Base-by-base conservation (phyloP, 1,284 basidiomycete species). In the Cryptococcus wingfieldii region DNA sequence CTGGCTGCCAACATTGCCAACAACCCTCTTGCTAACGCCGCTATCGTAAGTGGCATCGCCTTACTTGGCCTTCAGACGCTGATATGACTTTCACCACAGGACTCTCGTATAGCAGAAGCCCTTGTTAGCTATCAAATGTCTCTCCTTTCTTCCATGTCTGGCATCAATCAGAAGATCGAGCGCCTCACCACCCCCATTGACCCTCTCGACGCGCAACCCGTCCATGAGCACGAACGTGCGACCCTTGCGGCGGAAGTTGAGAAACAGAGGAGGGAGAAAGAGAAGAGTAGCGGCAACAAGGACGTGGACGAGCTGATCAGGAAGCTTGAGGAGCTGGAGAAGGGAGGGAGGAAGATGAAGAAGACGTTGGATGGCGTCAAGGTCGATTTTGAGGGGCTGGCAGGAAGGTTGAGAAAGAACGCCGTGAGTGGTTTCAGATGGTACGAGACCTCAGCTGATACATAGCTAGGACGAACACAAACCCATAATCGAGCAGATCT, bases 121-220 rank as follows among this genome's bases (percentile, higher is more conserved):
- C 53, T 77, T 2, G 72, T 78, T 16, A 60, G 50, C n/a, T 77
- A 77, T 54, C 76, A 77, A 57, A 68, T 67, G 57, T 62, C 61
- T n/a, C 61, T 77, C 14, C 58, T 77, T n/a, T 45, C 52, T 4
- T 69, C 71, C 7, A 70, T 78, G 56, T 54, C 66, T 45, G 51
- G 28, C 1, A 56, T 77, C 46, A 68, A 58, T 39, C 56, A 62
- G 44, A 62, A 58, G 47, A 53, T 66, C 25, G 65, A 66, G 42
- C 34, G 42, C 14, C 47, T 60, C 2, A 57, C 59, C 27, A 51
- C 57, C 34, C 59, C 59, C 27, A 42, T 57, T 6, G 38, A 42
- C 12, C 54, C 52, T 6, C 45, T 49, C 25, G 55, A 57, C 14
- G 37, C n/a, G 7, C 38, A 38, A 44, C 58, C 58, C 18, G 38